Percentiles rank a stretch among this genome's conserved stretches.
Conservation (phyloP, 2,329 filamentous ascomycete species). For the Colletotrichum sp. region DNA sequence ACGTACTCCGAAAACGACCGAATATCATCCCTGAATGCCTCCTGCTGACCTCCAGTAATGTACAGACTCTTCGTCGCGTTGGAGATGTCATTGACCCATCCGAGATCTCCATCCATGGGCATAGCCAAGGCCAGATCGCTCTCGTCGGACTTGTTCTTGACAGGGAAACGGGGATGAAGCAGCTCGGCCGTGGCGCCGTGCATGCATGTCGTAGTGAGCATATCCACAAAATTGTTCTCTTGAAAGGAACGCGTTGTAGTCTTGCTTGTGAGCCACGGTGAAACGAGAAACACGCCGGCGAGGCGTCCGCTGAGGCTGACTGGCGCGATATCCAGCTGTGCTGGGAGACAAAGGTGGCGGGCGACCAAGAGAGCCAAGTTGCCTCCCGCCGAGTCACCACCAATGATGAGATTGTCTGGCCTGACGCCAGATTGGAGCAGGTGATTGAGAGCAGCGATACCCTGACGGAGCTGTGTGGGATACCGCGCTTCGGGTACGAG, state of each 20-base stretch:
- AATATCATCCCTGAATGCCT: slow-evolving; percentile 35
- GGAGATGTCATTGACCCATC: slow-evolving; percentile 32
- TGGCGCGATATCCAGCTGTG: slow-evolving; percentile 23
- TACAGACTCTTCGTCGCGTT: slow-evolving; percentile 28
- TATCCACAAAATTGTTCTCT: slow-evolving; percentile 35
- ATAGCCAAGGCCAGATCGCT: slow-evolving; percentile 29
- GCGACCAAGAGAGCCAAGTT: slow-evolving; percentile 38
- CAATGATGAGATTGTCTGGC: slow-evolving; percentile 35
- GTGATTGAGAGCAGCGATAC: slow-evolving; percentile 31
- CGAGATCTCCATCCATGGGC: slow-evolving; percentile 30
- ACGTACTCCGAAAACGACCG: slow-evolving; percentile 28
- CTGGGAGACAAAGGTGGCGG: slow-evolving; percentile 35
- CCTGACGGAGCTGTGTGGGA: slow-evolving; percentile 14
- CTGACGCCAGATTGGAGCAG: slow-evolving; percentile 32
- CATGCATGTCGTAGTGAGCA: slow-evolving; percentile 30
- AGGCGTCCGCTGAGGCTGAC: slow-evolving; percentile 30
- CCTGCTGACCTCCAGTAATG: slow-evolving; percentile 35
- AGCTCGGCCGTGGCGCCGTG: neutral
- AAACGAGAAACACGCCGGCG: slow-evolving; percentile 35
- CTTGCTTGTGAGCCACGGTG: slow-evolving; percentile 33
- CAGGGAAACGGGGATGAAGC: slow-evolving; percentile 13
- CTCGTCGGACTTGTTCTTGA: slow-evolving; percentile 9
- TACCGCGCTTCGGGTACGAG: slow-evolving; percentile 18
- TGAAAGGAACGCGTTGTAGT: slow-evolving; percentile 25
- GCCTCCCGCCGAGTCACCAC: slow-evolving; percentile 40